Evolutionary conservation across 2,329 filamentous ascomycete genomes (phyloP), one percentile per base, ranked within the genome.

Genomic region (Mycosphaerelloides madeirae): DNA sequence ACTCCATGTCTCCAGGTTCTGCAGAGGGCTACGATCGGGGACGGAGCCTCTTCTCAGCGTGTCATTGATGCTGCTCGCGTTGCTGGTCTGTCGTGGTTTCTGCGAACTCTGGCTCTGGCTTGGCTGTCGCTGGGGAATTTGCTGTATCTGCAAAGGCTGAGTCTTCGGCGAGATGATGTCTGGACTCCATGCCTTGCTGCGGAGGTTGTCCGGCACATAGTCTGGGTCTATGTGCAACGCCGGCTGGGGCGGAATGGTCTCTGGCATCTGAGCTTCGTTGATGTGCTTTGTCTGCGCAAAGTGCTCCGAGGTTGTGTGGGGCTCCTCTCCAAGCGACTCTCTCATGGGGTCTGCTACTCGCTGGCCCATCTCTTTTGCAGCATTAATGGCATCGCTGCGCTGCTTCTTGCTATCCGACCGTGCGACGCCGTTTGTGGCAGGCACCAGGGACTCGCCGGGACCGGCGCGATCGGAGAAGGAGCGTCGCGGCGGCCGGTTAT

Each of bases 1-100:
- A 65, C 86, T 95, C 66, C 96, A 91, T 61, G 87, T 80, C 72
- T 98, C 91, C 55, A 98, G 79, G 71, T 84, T 93, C 67, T 98
- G 91, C 41, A 98, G 76, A 41, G 94, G 93, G 52, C 91, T 97
- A 59, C 86, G 81, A 64, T 94, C 85, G 45, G 84, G 77, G 60
- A 91, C 86, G 68, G 86, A 80, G 43, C 75, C 72, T 47, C 65
- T 60, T 51, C 66, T 55, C 19, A 56, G 32, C 18, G 41, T 40
- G 25, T 59, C 52, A 13, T 48, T 50, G 12, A 41, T 43, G 33
- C 49, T 56, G 43, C 48, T 48, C 9, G 56, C 45, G 31, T 51
- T 54, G 45, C 54, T 55, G 29, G 39, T 38, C 29, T 57, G 54
- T 35, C 53, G 48, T 29, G 48, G 32, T 34, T 54, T 58, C 29